Base-by-base conservation (phyloP, 31 red algal genomes). In the Endocladia muricata region DNA sequence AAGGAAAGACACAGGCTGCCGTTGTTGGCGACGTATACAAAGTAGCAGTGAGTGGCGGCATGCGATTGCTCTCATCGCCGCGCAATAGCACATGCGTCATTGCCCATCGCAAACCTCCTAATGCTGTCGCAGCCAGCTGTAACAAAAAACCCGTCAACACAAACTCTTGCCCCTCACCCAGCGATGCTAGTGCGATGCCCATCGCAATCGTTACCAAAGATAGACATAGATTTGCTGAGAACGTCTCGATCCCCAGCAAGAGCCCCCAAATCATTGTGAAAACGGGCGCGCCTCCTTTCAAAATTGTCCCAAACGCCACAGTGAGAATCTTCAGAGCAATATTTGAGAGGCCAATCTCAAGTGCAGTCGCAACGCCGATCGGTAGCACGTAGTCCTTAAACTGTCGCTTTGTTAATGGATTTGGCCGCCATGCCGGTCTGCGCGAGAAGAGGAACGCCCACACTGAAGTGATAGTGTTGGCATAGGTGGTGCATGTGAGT, bases 271-370 rank as follows among this genome's bases (percentile, higher is more conserved):
- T 70, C 79, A 99, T 89, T 41, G 94, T 94, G 40, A 99, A 99
- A 28, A 99, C 69, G 4, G 97, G 97, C 23, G 93, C 71, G 31
- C 93, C 83, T 37, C 97, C 92, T 78, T 99, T 99, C 61, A 99
- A 57, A 63, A 99, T 88, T 23, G 97, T 99, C 19, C 90, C 83
- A 71, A 99, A 96, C 13, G 97, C 85, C 1, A 99, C 97, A 8
- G 89, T 92, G 1, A 99, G 82, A 2, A 93, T 56, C 37, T 88
- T 89, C 23, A 99, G 80, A 15, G 97, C 92, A 19, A 92, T 68
- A 55, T 99, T 99, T 36, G 97, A 94, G 41, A 61, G 91, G 1
- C 97, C 97, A 71, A 99, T 99, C 70, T 99, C 97, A 32, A 95
- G 60, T 31, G 97, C 97, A 1, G 89, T 96, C 11, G 85, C 72